phyloP scores from a whole-genome alignment of 768 basidiomycete species.

The Psilocybe sp. region DNA sequence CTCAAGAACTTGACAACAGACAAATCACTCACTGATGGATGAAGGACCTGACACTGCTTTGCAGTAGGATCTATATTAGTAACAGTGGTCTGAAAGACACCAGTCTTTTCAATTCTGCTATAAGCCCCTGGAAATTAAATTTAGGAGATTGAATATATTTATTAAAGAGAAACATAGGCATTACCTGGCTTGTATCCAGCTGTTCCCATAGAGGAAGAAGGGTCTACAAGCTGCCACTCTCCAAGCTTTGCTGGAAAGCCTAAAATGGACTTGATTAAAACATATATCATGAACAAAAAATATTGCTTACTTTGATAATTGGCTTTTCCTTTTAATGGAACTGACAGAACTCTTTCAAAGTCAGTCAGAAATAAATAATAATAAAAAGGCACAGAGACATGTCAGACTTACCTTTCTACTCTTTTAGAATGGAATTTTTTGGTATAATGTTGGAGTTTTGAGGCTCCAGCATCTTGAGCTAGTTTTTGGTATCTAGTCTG shows the following conservation, averaged over 20 bases:
- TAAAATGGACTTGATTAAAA: conserved; percentile 16
- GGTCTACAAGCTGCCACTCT: conserved; percentile 63
- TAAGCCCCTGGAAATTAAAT: conserved; percentile 34
- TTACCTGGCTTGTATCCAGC: conserved; percentile 50
- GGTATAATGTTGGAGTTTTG: conserved; percentile 69
- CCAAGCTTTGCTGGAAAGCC: conserved; percentile 41
- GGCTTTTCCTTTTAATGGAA: conserved; percentile 56
- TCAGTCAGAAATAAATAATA: background rate
- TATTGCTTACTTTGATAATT: conserved; percentile 60
- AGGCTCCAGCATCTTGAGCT: conserved; percentile 43
- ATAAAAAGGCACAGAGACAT: background rate
- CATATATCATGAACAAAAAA: background rate
- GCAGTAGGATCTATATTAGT: conserved; percentile 79
- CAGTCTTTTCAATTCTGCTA: conserved; percentile 54
- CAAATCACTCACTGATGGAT: too few relatives aligned
- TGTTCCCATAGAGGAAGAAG: conserved; percentile 54
- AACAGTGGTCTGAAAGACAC: conserved; percentile 70
- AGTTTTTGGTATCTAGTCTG: conserved; percentile 42
- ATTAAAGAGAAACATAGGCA: background rate
- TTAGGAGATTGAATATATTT: background rate
- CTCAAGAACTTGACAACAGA: too few relatives aligned
- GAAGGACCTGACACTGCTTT: conserved; percentile 68
- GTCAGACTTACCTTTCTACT: conserved; percentile 51
- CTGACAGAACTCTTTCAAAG: conserved; percentile 48
- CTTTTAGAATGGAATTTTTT: conserved; percentile 45